A percentile compares a stretch with the other conserved stretches of the same genome.
Evolutionary conservation across 2,329 filamentous ascomycete species (phyloP).

Genomic region (Fusarium sterilihyphosum): DNA sequence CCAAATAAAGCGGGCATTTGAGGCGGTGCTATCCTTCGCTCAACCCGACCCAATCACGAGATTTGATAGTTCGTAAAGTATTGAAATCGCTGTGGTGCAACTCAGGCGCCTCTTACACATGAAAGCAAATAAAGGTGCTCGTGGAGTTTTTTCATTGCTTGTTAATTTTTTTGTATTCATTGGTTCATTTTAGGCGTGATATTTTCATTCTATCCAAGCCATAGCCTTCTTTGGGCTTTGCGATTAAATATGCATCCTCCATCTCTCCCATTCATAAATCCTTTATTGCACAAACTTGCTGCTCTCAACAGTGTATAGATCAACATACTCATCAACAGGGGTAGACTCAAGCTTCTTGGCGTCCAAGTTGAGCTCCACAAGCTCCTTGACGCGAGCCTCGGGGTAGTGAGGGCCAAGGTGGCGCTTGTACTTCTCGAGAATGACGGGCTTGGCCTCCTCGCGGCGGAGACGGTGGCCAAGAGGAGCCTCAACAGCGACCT

Average conservation of each 20-base stretch:
- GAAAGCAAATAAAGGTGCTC: not conserved
- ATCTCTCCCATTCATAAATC: not conserved
- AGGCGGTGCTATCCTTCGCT: constrained; percentile 40
- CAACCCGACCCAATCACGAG: constrained; percentile 31
- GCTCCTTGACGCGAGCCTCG: constrained; percentile 79
- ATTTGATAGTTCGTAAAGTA: not conserved
- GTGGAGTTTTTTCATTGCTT: not conserved
- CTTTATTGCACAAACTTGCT: constrained; percentile 62
- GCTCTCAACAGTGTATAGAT: constrained; percentile 75
- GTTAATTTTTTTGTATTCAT: constrained; percentile 7
- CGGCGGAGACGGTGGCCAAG: constrained; percentile 90
- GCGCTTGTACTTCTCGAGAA: constrained; percentile 93
- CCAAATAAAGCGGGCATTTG: constrained; percentile 38
- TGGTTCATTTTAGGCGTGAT: constrained; percentile 15
- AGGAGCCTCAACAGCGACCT: constrained; percentile 92
- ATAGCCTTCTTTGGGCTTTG: constrained; percentile 28
- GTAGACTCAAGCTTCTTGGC: constrained; percentile 78
- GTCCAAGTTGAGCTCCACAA: constrained; percentile 83
- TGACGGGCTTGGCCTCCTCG: constrained; percentile 98
- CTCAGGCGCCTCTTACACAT: constrained; percentile 3
- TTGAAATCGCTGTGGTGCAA: constrained; percentile 1
- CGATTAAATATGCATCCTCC: constrained; percentile 17
- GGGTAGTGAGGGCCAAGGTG: constrained; percentile 88
- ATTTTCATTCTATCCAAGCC: constrained; percentile 7
- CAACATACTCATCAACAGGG: constrained; percentile 92